Conservation (phyloP, 768 basidiomycete genomes). For the Amanita jacksonii region DNA sequence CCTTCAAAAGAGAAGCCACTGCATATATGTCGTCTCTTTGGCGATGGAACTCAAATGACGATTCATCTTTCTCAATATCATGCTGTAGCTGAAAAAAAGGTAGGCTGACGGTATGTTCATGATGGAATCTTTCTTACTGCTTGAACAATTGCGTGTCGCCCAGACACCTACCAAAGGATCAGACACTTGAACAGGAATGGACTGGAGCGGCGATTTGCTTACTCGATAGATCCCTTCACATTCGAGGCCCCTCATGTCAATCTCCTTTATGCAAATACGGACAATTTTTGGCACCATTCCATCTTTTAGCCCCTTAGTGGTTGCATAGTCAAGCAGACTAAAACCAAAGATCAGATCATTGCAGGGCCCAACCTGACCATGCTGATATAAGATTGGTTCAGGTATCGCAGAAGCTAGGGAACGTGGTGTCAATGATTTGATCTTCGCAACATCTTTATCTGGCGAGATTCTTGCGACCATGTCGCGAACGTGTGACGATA, state of each 20-base stretch:
- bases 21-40: constrained; percentile 74
- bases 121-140: constrained; percentile 36
- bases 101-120: neutral
- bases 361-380: constrained; percentile 76
- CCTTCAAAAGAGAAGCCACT: constrained; percentile 81
- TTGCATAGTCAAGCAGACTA: constrained; percentile 82
- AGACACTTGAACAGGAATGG: constrained; percentile 12
- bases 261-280: constrained; percentile 69
- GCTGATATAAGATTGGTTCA: constrained; percentile 65
- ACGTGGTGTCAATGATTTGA: constrained; percentile 48
- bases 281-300: constrained; percentile 75
- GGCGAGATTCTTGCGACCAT: constrained; percentile 61
- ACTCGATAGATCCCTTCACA: constrained; percentile 78
- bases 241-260: constrained; percentile 72
- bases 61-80: constrained; percentile 80
- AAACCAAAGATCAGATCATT: constrained; percentile 87
- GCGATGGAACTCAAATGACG: constrained; percentile 56
- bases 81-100: constrained; percentile 54
- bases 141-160: constrained; percentile 78
- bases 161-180: constrained; percentile 50
- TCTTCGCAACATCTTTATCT: constrained; percentile 53
- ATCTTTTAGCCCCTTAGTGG: constrained; percentile 62
- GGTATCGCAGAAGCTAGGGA: constrained; percentile 58
- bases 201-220: constrained; percentile 1
- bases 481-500: constrained; percentile 54